Evolutionary conservation across 2,329 filamentous ascomycete species (phyloP), one percentile per base, ranked within the genome.

Genomic region (Cercospora citrullina): DNA sequence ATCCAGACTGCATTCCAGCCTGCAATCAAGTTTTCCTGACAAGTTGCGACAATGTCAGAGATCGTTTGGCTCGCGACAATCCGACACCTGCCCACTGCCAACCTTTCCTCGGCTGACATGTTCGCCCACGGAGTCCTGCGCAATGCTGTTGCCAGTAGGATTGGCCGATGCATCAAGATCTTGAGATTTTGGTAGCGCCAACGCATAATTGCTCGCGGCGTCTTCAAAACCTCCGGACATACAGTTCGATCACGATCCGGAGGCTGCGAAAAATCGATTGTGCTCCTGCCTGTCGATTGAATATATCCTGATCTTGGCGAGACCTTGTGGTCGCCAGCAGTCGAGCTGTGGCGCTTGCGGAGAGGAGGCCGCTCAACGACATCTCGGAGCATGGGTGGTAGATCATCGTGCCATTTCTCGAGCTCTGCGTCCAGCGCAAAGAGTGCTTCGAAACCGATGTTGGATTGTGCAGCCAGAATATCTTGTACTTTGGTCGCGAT

Each of bases 1-100:
- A 93, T 90, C 90, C 91, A 93, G 2, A 91, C 90, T 0, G 89
- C 91, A 76, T 92, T 92, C 91, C 91, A 94, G 8, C 91, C 91
- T 0, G 87, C 88, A 81, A 94, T 91, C 75, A 93, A 87, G 75
- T 92, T 91, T 57, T 88, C 86, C 57, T 87, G 86, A 81, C 90
- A 92, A 70, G 91, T 90, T 23, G 84, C 82, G 10, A 88, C 85
- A 69, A 94, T 92, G 68, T 93, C 90, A 67, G 89, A 86, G 70
- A 94, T 91, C 0, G 89, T 89, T 70, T 89, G 85, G 69, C 87
- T 87, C 8, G 91, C 90, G 1, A 93, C 84, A 62, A 88, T 85
- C 18, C 90, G 86, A 77, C 91, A 93, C 31, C 87, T 87, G 68
- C 88, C 86, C 36, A 93, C 87, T 4, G 90, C 88, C 0, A 86